Evolutionary conservation across 2,329 filamentous ascomycete species (phyloP), one percentile per base, ranked within the genome.

Genomic region (Diplodia corticola): DNA sequence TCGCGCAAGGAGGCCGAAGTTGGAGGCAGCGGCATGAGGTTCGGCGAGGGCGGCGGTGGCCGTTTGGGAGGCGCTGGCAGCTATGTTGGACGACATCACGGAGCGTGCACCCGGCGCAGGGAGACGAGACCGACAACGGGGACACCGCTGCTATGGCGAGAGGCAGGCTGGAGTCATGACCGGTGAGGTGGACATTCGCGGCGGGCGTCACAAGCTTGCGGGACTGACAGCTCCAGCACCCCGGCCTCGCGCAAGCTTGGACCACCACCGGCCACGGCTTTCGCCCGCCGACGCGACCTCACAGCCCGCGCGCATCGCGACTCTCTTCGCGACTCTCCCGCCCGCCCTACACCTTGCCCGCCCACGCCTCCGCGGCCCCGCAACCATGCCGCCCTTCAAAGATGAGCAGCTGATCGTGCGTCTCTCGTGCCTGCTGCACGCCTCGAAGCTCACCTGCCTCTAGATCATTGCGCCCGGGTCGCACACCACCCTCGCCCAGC

Each of bases 401-500:
- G 79, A 81, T 73, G 79, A 80, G 63, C 78, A 80, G 72, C 79
- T 81, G 3, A 77, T 80, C 66, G 79, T 80, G 73, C 51, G 74
- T 67, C 28, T 44, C 7, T 22, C 63, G 37, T 20, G 53, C 60
- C 63, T 26, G 54, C 44, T 53, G 12, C 28, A 15, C 12, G 9
- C 7, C 22, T 48, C 28, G 5, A 33, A 6, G 22, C 60, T 67
- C 7, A 59, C 28, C 51, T 37, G 64, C 61, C 57, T 59, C 6
- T 68, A 83, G 81, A 82, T 93, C 76, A 88, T 93, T 80, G 90
- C 89, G 78, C 90, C 91, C 37, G 93, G 93, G 75, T 97, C 93
- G 77, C 89, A 91, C 80, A 94, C 89, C 70, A 97, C 93, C 67
- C 88, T 96, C 81, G 93, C 93, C 71, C 93, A 97, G 84, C 86